phyloP scores from a whole-genome alignment of 1,139 yeast genomes.

The Saccharomyces hybrid region DNA sequence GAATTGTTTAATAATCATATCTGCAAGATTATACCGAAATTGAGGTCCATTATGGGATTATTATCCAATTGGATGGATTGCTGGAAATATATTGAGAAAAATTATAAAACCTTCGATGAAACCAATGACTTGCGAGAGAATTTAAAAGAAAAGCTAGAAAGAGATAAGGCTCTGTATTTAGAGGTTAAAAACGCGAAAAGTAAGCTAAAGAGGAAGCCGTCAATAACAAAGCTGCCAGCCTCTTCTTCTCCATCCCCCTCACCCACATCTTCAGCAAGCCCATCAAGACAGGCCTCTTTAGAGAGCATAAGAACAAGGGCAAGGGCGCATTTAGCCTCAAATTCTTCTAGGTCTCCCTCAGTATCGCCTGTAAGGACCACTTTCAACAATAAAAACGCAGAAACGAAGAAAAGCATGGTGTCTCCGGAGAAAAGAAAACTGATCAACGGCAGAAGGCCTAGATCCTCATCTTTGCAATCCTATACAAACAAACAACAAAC shows the following conservation, averaged over 20 bases:
- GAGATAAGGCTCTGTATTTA: slow-evolving; percentile 22
- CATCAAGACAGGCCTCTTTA: background rate
- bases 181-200: slow-evolving; percentile 10
- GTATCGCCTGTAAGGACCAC: background rate
- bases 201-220: slow-evolving; percentile 2
- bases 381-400: background rate
- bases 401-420: background rate
- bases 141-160: slow-evolving; percentile 24
- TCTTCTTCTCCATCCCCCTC: slow-evolving; percentile 8
- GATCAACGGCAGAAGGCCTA: slow-evolving; percentile 14
- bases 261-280: slow-evolving; percentile 4
- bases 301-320: background rate
- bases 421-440: slow-evolving; percentile 7
- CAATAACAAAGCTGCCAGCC: slow-evolving; percentile 4
- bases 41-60: slow-evolving; percentile 11
- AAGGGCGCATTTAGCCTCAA: background rate
- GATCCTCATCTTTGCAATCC: slow-evolving; percentile 29
- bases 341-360: background rate
- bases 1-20: slow-evolving; percentile 14
- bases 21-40: slow-evolving; percentile 9
- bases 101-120: slow-evolving; percentile 9
- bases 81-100: slow-evolving; percentile 24
- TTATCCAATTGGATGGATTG: slow-evolving; percentile 16
- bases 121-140: slow-evolving; percentile 15
- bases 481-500: slow-evolving; percentile 3